A percentile compares a stretch with the other conserved stretches of the same genome.
Evolutionary conservation across 73 alveolate species (phyloP).

Genomic region (Paramecium sonneborni): DNA sequence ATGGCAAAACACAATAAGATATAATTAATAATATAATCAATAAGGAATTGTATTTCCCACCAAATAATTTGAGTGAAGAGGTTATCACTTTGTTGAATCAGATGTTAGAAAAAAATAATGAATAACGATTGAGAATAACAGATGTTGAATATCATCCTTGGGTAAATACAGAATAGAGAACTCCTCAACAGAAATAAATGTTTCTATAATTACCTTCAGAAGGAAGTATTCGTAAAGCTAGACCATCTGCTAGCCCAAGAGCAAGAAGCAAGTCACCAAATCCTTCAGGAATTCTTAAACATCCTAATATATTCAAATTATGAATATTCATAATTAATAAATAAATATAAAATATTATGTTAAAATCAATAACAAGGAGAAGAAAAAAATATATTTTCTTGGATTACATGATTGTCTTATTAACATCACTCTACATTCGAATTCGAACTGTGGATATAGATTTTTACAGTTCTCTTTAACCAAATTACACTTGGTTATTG

Average conservation of each 20-base stretch:
- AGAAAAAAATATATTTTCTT: not conserved
- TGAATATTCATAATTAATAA: not conserved
- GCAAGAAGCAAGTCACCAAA: not conserved
- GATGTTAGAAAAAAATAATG: constrained; percentile 56
- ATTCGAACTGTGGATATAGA: not conserved
- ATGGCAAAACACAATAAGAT: constrained; percentile 65
- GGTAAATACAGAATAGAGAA: not conserved
- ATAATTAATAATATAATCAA: not conserved
- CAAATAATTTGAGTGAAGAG: not conserved
- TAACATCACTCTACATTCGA: not conserved
- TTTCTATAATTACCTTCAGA: not conserved
- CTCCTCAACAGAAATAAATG: not conserved
- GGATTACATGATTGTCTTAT: not conserved
- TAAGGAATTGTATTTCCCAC: constrained; percentile 49
- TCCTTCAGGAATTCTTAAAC: not conserved
- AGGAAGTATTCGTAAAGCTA: not conserved
- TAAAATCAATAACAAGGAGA: not conserved
- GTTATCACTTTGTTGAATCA: not conserved
- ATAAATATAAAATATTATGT: not conserved
- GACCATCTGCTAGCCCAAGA: not conserved
- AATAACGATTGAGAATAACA: constrained; percentile 22
- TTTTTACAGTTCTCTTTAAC: not conserved
- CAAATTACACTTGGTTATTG: not conserved
- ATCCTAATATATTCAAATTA: not conserved
- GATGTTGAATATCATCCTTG: constrained; percentile 67